phyloP scores from a whole-genome alignment of 2,329 filamentous ascomycete species.

The Diaporthe aspalathi region DNA sequence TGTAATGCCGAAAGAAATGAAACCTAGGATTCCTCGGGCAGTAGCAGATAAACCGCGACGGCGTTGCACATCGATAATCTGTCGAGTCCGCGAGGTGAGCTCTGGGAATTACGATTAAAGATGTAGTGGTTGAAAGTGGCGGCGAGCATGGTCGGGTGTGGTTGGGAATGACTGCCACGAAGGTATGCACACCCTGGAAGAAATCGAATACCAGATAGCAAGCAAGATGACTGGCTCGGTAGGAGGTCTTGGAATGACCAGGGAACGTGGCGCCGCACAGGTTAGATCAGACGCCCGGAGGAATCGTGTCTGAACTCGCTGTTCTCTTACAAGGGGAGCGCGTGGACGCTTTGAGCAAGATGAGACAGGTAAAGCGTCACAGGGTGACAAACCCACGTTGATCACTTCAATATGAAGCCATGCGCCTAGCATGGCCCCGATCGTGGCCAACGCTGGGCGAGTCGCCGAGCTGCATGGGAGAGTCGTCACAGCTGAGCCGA shows the following conservation, averaged over 20 bases:
- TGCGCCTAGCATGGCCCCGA: slow-evolving; percentile 67
- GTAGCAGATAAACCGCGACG: slow-evolving; percentile 30
- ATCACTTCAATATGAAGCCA: slow-evolving; percentile 69
- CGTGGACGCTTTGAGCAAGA: background rate
- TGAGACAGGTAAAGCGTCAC: slow-evolving; percentile 8
- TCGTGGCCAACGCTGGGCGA: slow-evolving; percentile 60
- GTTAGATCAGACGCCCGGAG: background rate
- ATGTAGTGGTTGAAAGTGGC: slow-evolving; percentile 36
- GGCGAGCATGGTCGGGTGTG: slow-evolving; percentile 21
- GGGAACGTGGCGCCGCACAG: background rate
- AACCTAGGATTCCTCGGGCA: slow-evolving; percentile 36
- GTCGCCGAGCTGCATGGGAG: slow-evolving; percentile 56
- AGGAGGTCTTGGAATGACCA: background rate
- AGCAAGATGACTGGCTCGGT: background rate
- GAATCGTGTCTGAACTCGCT: background rate
- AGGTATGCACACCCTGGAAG: background rate
- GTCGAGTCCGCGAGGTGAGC: slow-evolving; percentile 33
- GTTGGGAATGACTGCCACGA: slow-evolving; percentile 9
- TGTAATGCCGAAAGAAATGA: slow-evolving; percentile 44
- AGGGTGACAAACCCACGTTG: slow-evolving; percentile 23
- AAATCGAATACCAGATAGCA: background rate
- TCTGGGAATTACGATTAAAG: slow-evolving; percentile 38
- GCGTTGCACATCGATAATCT: slow-evolving; percentile 26
- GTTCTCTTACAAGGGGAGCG: background rate
- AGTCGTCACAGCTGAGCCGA: slow-evolving; percentile 55